Evolutionary conservation across 148 eudicot species (phyloP).

Genomic region (Heliamphora exappendiculata): DNA sequence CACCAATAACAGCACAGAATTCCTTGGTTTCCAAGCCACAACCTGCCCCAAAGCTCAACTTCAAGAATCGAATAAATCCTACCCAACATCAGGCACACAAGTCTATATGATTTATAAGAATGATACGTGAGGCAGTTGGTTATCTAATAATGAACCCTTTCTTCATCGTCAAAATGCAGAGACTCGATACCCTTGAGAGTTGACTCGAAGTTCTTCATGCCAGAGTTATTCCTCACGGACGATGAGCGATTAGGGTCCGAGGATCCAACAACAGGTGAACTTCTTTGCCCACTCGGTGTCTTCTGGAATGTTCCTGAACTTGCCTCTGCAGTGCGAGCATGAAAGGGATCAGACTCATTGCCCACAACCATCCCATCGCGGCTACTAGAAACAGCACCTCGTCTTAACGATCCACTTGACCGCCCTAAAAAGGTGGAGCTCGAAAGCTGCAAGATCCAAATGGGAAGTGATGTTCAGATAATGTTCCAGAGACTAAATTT

Average conservation of each 20-base stretch:
- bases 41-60: not conserved
- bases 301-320: slow-evolving; percentile 49
- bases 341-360: slow-evolving; percentile 49
- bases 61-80: not conserved
- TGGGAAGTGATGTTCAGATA: not conserved
- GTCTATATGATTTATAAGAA: slow-evolving; percentile 22
- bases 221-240: slow-evolving; percentile 42
- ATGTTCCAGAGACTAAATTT: not conserved
- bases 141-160: slow-evolving; percentile 35
- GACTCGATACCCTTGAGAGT: slow-evolving; percentile 70
- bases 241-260: slow-evolving; percentile 52
- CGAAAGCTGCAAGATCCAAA: slow-evolving; percentile 39
- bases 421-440: slow-evolving; percentile 48
- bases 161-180: slow-evolving; percentile 65
- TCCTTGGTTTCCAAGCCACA: not conserved
- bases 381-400: slow-evolving; percentile 46
- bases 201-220: slow-evolving; percentile 55
- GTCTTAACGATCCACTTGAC: slow-evolving; percentile 62
- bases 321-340: slow-evolving; percentile 44
- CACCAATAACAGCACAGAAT: not conserved
- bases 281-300: slow-evolving; percentile 60
- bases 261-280: slow-evolving; percentile 56
- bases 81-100: slow-evolving; percentile 13
- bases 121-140: not conserved
- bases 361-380: slow-evolving; percentile 46